These are phyloP conservation scores for Kuraishia capsulata DNA, from an alignment of 805 yeast species.

Conservation along the genomic window DNA sequence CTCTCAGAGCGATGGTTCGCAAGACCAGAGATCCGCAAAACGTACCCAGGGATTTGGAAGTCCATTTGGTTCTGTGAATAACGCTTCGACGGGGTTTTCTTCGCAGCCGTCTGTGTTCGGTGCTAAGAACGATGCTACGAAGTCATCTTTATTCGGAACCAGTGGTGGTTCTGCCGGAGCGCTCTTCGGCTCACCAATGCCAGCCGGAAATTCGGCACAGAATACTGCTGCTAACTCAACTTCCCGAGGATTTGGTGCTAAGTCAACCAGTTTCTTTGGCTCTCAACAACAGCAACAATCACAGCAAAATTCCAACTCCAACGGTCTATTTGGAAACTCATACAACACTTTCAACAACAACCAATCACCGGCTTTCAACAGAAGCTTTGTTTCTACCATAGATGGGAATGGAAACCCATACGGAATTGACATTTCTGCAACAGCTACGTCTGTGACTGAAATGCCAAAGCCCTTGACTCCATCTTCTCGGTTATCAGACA, in stretches of 20 bases:
- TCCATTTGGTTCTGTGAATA: no score
- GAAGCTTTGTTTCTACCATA: not conserved
- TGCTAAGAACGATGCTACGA: no score
- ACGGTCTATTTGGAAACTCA: slow-evolving; percentile 17
- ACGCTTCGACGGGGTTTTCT: no score
- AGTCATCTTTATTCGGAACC: no score
- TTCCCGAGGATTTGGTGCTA: slow-evolving; percentile 19
- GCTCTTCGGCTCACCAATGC: no score
- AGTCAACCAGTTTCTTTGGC: slow-evolving; percentile 10
- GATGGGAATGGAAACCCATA: slow-evolving; percentile 13
- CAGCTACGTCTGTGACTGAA: slow-evolving; percentile 5
- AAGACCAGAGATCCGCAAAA: no score
- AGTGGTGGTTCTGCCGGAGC: no score
- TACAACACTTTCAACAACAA: slow-evolving; percentile 6
- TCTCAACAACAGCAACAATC: slow-evolving; percentile 13
- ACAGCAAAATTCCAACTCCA: slow-evolving; percentile 8
- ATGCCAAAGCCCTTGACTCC: slow-evolving; percentile 22
- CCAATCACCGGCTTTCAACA: not conserved
- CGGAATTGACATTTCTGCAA: slow-evolving; percentile 12
- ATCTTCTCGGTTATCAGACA: slow-evolving; percentile 5
- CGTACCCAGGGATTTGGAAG: no score
- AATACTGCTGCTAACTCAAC: no score
- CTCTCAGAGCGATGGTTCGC: no score
- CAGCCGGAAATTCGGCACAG: no score
- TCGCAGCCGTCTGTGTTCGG: no score